Base-by-base conservation (phyloP, 306 rosid species). In the Castanospermum australe region DNA sequence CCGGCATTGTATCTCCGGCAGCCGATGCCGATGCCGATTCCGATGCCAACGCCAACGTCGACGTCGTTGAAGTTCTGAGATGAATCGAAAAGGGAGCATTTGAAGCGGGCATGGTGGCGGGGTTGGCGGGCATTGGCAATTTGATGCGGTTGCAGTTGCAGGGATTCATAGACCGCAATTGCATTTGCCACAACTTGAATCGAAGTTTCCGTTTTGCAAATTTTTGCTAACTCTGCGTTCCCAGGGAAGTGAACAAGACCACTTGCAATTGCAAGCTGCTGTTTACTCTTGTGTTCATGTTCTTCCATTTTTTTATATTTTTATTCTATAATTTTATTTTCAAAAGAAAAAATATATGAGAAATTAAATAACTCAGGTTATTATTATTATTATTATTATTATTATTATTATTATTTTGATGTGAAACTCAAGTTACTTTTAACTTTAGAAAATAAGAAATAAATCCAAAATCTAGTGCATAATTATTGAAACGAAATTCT, bases 101-200 rank as follows among this genome's bases (percentile, higher is more conserved):
- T 12, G 69, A 51, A 32, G 66, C 5, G 32, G 77, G 21, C 63
- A 17, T 14, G 48, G 13, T 33, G 50, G 73, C 13, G 39, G 10
- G 21, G 25, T 17, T 25, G 68, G 28, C 54, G 63, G 50, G 54
- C 30, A 42, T 42, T 52, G 84, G 24, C 52, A 51, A 45, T 6
- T 54, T 41, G 78, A 32, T 21, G 42, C 17, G 41, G 32, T 44
- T 21, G 42, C 17, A 52, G 32, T 47, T 51, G 39, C 39, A 72
- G 36, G 17, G 67, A 56, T 6, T 48, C 62, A 65, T 39, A 28
- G 67, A 72, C 0, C 0, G 82, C 14, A 74, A 36, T 51, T 30
- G 73, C 38, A 66, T 20, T 77, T 60, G 79, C 60, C 41, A 35
- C 52, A 70, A 44, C 83, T 73, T 14, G 57, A 22, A 18, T 24